Percentiles rank a stretch among this genome's conserved stretches.
These are phyloP conservation scores for Macrolepiota albuminosa DNA, from an alignment of 768 basidiomycete genomes.

Conservation along the genomic window DNA sequence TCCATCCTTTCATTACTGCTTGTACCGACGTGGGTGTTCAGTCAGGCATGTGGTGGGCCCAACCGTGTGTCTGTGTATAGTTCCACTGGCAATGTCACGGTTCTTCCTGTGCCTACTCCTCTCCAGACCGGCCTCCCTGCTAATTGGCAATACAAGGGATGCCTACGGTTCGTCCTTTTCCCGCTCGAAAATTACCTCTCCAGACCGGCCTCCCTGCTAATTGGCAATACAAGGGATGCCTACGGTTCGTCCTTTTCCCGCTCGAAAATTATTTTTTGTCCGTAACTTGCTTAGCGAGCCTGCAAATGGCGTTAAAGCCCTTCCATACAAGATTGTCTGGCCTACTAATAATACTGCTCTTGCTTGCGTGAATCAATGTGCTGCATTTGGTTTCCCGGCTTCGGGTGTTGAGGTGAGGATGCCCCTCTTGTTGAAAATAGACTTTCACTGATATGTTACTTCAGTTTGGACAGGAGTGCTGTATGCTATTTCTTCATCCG, in stretches of 20 bases:
- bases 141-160: constrained; percentile 62
- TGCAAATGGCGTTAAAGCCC: constrained; percentile 33
- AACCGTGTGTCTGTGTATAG: constrained; percentile 70
- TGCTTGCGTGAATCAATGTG: constrained; percentile 64
- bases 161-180: constrained; percentile 46
- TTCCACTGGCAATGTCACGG: constrained; percentile 42
- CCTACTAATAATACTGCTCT: constrained; percentile 58
- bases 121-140: constrained; percentile 58
- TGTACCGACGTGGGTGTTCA: constrained; percentile 17
- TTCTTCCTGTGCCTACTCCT: constrained; percentile 53
- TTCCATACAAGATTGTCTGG: constrained; percentile 59
- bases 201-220: constrained; percentile 56
- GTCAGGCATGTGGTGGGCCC: constrained; percentile 69
- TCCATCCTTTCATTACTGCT: constrained; percentile 3
- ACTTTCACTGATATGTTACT: neutral
- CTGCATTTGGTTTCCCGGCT: constrained; percentile 65
- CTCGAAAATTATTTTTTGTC: neutral
- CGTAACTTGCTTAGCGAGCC: constrained; percentile 41
- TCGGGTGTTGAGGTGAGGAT: constrained; percentile 52
- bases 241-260: constrained; percentile 39
- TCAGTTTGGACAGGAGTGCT: constrained; percentile 67
- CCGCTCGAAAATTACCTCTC: constrained; percentile 21
- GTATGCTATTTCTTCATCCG: constrained; percentile 35
- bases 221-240: constrained; percentile 65
- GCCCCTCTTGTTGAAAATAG: neutral